Percentiles rank a stretch among this genome's conserved stretches.
Conservation (phyloP, 108 stramenopile species). For the Pseudonitzschia multistriata region DNA sequence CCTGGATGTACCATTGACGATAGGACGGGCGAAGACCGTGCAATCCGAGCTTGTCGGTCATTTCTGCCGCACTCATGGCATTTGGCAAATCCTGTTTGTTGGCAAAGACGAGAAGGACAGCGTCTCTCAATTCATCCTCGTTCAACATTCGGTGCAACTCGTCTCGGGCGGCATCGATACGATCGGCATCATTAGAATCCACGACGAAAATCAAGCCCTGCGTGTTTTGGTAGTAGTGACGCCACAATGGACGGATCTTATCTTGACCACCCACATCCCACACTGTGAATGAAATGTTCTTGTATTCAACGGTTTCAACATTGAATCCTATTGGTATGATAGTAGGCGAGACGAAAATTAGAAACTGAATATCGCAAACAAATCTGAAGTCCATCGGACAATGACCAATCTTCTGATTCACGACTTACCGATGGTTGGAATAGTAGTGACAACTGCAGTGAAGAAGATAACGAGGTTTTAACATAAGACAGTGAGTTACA, state of each 20-base stretch:
- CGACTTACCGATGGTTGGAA: constrained; percentile 93
- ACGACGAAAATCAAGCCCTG: constrained; percentile 99
- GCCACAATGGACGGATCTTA: constrained; percentile 99
- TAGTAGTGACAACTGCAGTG: constrained; percentile 92
- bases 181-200: constrained; percentile 98
- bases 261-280: constrained; percentile 99
- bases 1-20: constrained; percentile 99
- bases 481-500: neutral
- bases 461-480: neutral
- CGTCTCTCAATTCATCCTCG: constrained; percentile 96
- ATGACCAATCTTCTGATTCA: neutral
- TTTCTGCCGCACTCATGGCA: constrained; percentile 97
- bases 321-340: constrained; percentile 62
- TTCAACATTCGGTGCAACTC: constrained; percentile 99
- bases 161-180: constrained; percentile 98
- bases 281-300: constrained; percentile 96
- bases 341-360: neutral
- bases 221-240: constrained; percentile 99
- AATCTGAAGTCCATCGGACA: neutral
- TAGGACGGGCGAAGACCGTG: constrained; percentile 92
- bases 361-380: neutral
- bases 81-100: constrained; percentile 99
- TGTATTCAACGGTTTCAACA: constrained; percentile 96
- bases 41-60: constrained; percentile 99
- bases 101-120: constrained; percentile 96